Percentiles rank a stretch among this genome's conserved stretches.
Conservation (phyloP, 83 land plant species). For the Picea abies region DNA sequence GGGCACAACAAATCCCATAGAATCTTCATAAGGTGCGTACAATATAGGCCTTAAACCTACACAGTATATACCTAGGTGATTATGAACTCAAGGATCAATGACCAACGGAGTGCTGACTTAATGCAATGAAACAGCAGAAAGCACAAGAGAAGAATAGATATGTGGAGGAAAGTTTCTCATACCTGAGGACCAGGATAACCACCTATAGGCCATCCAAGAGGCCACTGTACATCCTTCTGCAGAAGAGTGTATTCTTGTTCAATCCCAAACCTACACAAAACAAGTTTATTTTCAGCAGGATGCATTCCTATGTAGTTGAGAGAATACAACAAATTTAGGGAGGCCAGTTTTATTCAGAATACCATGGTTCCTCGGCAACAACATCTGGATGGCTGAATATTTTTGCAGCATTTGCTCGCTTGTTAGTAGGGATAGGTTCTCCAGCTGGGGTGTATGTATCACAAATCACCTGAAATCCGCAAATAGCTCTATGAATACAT, state of each 20-base stretch:
- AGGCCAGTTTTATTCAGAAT: background rate
- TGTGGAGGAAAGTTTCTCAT: background rate
- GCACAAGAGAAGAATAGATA: background rate
- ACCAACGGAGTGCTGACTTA: background rate
- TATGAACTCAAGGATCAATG: conserved; percentile 54
- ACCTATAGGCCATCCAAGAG: conserved; percentile 62
- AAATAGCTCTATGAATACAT: background rate
- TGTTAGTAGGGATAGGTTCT: conserved; percentile 62
- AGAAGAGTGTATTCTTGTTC: conserved; percentile 61
- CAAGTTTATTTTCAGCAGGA: no score
- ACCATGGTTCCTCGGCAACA: conserved; percentile 63
- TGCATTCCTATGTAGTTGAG: background rate
- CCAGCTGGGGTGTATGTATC: conserved; percentile 66
- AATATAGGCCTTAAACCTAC: background rate
- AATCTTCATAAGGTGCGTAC: no score
- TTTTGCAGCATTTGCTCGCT: conserved; percentile 49
- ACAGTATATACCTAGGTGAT: background rate
- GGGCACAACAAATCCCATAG: background rate
- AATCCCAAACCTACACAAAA: conserved; percentile 39
- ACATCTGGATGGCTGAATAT: conserved; percentile 62
- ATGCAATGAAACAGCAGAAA: background rate
- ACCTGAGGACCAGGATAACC: conserved; percentile 74
- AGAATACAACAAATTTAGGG: background rate
- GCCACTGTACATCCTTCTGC: conserved; percentile 66
- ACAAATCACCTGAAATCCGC: conserved; percentile 53